Conservation (phyloP, 345 rosid genomes). For the Ceriops decandra region DNA sequence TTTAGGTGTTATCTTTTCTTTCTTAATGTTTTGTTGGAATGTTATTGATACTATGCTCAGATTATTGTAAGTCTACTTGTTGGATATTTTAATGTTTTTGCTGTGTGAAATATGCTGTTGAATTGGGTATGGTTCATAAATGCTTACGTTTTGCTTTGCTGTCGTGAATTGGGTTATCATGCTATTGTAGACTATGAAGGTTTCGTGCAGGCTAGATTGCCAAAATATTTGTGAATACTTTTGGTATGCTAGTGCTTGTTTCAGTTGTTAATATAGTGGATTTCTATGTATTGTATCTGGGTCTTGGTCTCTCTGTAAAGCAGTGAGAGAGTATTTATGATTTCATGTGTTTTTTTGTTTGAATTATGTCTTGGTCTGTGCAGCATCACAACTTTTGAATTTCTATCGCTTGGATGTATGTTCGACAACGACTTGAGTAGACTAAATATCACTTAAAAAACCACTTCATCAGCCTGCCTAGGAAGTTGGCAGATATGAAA, state of each 20-base stretch:
- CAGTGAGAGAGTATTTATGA: background rate
- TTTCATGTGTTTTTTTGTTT: background rate
- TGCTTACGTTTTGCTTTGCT: too few relatives aligned
- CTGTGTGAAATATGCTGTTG: background rate
- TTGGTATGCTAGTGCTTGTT: background rate
- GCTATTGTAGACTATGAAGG: background rate
- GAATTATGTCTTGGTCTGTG: background rate
- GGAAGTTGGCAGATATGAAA: background rate
- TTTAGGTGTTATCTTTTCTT: background rate
- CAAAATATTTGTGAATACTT: background rate
- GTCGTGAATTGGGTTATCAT: background rate
- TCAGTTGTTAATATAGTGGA: background rate
- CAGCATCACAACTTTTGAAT: too few relatives aligned
- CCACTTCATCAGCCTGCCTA: background rate
- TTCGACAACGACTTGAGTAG: background rate
- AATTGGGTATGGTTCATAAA: background rate
- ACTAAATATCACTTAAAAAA: background rate
- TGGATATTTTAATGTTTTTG: too few relatives aligned
- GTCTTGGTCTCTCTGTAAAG: too few relatives aligned
- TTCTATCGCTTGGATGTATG: background rate
- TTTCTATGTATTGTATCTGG: background rate
- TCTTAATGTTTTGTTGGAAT: background rate
- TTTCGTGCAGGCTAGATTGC: background rate
- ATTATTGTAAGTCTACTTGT: slow-evolving; percentile 1
- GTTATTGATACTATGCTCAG: background rate